Conservation (phyloP, 345 rosid species). For the Bruguiera sexangula region DNA sequence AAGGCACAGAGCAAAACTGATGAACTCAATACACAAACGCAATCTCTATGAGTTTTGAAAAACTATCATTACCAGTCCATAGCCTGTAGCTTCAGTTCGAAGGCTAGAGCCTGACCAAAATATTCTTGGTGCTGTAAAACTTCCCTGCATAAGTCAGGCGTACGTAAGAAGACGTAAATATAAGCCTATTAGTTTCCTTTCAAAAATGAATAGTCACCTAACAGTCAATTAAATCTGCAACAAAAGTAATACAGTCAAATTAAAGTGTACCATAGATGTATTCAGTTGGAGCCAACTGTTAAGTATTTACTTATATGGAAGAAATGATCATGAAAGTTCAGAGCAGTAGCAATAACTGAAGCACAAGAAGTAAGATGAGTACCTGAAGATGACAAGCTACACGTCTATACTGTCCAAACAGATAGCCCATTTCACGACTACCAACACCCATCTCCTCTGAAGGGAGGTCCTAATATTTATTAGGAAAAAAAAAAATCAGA, state of each 20-base stretch:
- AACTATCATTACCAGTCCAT: slow-evolving; percentile 73
- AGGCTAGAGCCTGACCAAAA: slow-evolving; percentile 99
- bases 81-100: slow-evolving; percentile 99
- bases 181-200: slow-evolving; percentile 21
- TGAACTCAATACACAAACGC: slow-evolving; percentile 8
- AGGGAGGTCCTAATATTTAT: slow-evolving; percentile 72
- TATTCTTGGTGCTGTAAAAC: slow-evolving; percentile 94
- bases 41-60: slow-evolving; percentile 11
- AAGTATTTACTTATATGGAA: not conserved
- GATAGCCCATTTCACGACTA: slow-evolving; percentile 97
- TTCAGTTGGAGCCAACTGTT: not conserved
- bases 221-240: not conserved
- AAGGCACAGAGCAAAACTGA: not conserved
- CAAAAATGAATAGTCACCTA: not conserved
- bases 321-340: not conserved
- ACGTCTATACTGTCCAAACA: slow-evolving; percentile 93
- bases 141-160: slow-evolving; percentile 89
- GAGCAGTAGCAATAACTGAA: slow-evolving; percentile 2
- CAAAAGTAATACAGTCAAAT: not conserved
- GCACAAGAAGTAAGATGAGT: slow-evolving; percentile 14
- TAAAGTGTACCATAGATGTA: too few relatives aligned
- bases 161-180: slow-evolving; percentile 36
- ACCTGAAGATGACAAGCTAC: slow-evolving; percentile 98
- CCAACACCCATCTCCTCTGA: slow-evolving; percentile 99
- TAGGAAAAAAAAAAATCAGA: slow-evolving; percentile 13